These are phyloP conservation scores for Candida glucosophila DNA, from an alignment of 1,139 yeast genomes.

Conservation along the genomic window DNA sequence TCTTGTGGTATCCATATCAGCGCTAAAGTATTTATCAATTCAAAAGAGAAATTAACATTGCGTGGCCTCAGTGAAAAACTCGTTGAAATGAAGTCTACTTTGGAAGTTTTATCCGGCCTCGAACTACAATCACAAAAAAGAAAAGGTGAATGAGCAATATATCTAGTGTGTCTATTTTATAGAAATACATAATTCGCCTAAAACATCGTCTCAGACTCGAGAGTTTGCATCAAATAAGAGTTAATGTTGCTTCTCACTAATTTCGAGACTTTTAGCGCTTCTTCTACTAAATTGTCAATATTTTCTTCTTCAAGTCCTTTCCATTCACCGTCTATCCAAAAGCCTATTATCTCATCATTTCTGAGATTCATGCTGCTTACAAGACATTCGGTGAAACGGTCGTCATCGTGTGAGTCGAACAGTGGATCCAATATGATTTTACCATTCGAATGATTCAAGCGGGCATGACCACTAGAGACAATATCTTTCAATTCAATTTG, in stretches of 20 bases:
- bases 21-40: conserved; percentile 28
- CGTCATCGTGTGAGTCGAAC: conserved; percentile 8
- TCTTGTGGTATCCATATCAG: conserved; percentile 33
- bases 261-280: conserved; percentile 35
- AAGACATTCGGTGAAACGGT: conserved; percentile 25
- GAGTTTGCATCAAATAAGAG: conserved; percentile 10
- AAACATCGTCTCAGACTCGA: not conserved
- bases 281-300: conserved; percentile 24
- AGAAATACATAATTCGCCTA: conserved; percentile 2
- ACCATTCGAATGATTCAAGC: conserved; percentile 8
- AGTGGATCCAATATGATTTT: conserved; percentile 13
- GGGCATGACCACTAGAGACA: conserved; percentile 63
- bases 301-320: conserved; percentile 17
- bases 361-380: conserved; percentile 47
- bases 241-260: conserved; percentile 40
- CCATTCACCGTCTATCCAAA: conserved; percentile 43
- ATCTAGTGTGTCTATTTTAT: not conserved
- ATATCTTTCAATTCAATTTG: conserved; percentile 73
- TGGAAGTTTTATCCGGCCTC: conserved; percentile 33
- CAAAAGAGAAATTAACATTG: conserved; percentile 22
- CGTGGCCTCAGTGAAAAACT: conserved; percentile 31
- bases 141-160: conserved; percentile 7
- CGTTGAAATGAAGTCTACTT: conserved; percentile 31
- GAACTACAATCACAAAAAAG: conserved; percentile 8
- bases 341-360: conserved; percentile 45